phyloP scores from a whole-genome alignment of 352 stramenopile genomes.

The Saprolegnia diclina region DNA sequence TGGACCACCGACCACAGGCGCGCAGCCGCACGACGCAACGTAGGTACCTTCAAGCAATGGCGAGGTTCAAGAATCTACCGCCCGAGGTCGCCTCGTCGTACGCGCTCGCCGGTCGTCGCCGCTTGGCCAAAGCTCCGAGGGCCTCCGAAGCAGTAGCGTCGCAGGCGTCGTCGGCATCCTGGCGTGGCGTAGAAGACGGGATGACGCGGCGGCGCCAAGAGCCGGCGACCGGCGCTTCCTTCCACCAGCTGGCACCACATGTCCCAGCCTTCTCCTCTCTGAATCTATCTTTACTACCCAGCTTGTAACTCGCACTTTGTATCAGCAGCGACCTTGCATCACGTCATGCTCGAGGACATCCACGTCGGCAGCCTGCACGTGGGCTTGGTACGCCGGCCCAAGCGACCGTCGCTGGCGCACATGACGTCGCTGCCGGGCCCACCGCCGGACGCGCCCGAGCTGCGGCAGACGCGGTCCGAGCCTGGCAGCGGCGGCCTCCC shows the following conservation, averaged over 20 bases:
- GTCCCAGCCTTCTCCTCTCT: background rate
- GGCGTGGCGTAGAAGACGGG: too few species aligned
- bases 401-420: background rate
- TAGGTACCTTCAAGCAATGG: too few species aligned
- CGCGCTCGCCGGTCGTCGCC: too few species aligned
- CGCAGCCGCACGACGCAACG: too few species aligned
- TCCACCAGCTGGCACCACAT: background rate
- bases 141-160: too few species aligned
- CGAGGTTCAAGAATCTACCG: too few species aligned
- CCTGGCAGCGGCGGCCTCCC: background rate
- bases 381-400: background rate
- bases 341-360: slow-evolving; percentile 14
- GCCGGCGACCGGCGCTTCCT: background rate
- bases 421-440: background rate
- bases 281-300: background rate
- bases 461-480: slow-evolving; percentile 6
- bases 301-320: background rate
- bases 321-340: background rate
- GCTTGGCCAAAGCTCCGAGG: too few species aligned
- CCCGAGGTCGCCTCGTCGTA: too few species aligned
- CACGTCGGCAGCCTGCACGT: background rate
- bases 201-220: too few species aligned
- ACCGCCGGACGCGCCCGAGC: background rate
- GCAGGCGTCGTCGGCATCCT: too few species aligned
- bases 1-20: too few species aligned